Percentiles rank a stretch among this genome's conserved stretches.
phyloP scores from a whole-genome alignment of 129 eudicot genomes.

The Sambucus nigra region DNA sequence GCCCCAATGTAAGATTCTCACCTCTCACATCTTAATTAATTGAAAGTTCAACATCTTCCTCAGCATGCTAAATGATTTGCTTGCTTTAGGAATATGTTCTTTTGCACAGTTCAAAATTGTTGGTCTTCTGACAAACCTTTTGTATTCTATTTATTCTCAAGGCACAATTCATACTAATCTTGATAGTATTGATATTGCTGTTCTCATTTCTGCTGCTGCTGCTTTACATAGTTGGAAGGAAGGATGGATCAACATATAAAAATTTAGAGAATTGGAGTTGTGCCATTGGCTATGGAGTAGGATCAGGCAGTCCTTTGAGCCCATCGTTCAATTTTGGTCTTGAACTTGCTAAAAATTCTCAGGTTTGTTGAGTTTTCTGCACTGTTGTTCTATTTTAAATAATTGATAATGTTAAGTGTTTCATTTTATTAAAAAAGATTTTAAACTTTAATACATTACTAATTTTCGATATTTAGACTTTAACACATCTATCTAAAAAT shows the following conservation, averaged over 20 bases:
- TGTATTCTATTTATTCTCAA: too few species aligned
- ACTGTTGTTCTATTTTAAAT: background rate
- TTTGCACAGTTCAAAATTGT: background rate
- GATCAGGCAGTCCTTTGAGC: conserved; percentile 84
- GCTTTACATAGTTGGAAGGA: conserved; percentile 48
- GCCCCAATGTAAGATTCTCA: conserved; percentile 60
- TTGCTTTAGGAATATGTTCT: background rate
- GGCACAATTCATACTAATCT: too few species aligned
- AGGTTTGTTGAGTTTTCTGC: conserved; percentile 38
- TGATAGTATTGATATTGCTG: too few species aligned
- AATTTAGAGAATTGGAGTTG: conserved; percentile 79
- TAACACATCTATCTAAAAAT: too few species aligned
- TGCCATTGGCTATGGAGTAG: conserved; percentile 78
- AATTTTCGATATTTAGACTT: too few species aligned
- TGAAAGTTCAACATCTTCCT: background rate
- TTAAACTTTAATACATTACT: too few species aligned
- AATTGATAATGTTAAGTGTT: too few species aligned
- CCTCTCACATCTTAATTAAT: background rate
- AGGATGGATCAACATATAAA: conserved; percentile 43
- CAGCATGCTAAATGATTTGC: background rate
- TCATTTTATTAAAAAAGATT: too few species aligned
- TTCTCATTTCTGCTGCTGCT: conserved; percentile 12
- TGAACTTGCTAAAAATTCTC: conserved; percentile 64
- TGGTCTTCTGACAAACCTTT: conserved; percentile 1
- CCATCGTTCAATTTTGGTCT: conserved; percentile 95